Evolutionary conservation across 345 rosid species (phyloP).

Genomic region (Microcos paniculata): DNA sequence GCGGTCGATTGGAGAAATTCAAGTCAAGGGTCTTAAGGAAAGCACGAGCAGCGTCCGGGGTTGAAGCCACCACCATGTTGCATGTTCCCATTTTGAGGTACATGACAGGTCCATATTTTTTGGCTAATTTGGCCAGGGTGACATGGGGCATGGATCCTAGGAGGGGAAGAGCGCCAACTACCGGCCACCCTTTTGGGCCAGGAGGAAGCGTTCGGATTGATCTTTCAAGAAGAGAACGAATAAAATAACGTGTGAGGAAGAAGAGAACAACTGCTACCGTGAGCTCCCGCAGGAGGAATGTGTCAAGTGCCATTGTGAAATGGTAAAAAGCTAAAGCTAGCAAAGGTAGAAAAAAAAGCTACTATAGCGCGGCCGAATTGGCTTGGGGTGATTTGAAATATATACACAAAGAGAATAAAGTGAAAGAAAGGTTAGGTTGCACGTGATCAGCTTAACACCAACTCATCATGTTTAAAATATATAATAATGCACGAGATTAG

Average conservation of each 20-base stretch:
- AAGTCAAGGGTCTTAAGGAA: constrained; percentile 53
- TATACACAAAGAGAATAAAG: not conserved
- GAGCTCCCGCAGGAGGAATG: constrained; percentile 21
- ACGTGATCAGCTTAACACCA: too few species aligned
- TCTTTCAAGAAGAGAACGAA: constrained; percentile 19
- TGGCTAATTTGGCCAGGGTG: constrained; percentile 45
- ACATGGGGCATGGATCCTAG: constrained; percentile 61
- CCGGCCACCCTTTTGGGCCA: constrained; percentile 59
- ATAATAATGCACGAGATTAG: too few species aligned
- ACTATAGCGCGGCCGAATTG: not conserved
- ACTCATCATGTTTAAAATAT: too few species aligned
- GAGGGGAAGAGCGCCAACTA: constrained; percentile 53
- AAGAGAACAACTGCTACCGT: constrained; percentile 24
- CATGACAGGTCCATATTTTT: constrained; percentile 51
- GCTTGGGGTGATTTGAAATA: not conserved
- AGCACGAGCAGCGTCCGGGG: constrained; percentile 51
- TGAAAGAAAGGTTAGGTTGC: not conserved
- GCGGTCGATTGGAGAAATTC: constrained; percentile 59
- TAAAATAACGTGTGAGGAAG: constrained; percentile 24
- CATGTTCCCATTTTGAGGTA: constrained; percentile 52
- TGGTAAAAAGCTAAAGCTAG: not conserved
- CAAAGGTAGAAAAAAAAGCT: not conserved
- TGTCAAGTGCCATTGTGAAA: constrained; percentile 10
- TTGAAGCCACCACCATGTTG: constrained; percentile 57
- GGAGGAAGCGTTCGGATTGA: constrained; percentile 33